Percentiles rank a stretch among this genome's conserved stretches.
Conservation (phyloP, 139 green algal genomes). For the Penium margaritaceum region DNA sequence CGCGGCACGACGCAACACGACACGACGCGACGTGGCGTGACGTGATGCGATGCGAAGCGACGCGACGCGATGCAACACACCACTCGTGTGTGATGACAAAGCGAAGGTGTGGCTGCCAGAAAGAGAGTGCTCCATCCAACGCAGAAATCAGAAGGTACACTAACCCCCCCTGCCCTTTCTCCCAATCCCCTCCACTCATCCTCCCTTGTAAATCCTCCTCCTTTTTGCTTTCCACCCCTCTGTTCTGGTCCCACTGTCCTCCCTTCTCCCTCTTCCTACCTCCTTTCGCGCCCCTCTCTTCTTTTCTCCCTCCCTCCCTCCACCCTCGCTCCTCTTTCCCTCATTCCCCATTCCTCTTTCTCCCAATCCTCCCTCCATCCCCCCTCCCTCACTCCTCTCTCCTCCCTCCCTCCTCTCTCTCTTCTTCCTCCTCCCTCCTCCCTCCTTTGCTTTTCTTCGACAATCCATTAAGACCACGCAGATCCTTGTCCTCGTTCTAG, state of each 20-base stretch:
- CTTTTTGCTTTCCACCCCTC: too few species aligned
- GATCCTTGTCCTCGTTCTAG: too few species aligned
- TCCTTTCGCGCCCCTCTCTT: neutral
- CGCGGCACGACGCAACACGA: too few species aligned
- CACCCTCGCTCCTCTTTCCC: neutral
- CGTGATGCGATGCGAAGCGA: neutral
- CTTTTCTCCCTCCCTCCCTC: neutral
- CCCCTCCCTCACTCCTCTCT: neutral
- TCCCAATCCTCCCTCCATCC: neutral
- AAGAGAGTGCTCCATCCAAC: slow-evolving; percentile 92
- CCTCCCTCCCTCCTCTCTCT: neutral
- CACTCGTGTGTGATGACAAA: neutral
- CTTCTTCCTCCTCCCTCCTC: neutral
- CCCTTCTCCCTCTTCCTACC: neutral
- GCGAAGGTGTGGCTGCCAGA: slow-evolving; percentile 80
- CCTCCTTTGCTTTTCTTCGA: too few species aligned
- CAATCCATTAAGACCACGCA: too few species aligned
- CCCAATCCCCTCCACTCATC: too few species aligned
- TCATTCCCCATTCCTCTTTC: neutral
- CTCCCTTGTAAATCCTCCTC: too few species aligned
- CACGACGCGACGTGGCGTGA: neutral
- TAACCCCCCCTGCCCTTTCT: neutral
- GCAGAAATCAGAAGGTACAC: slow-evolving; percentile 88
- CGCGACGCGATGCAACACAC: neutral
- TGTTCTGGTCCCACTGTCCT: neutral